These are phyloP conservation scores for Termitomyces sp. DNA, from an alignment of 768 basidiomycete genomes.

Conservation along the genomic window DNA sequence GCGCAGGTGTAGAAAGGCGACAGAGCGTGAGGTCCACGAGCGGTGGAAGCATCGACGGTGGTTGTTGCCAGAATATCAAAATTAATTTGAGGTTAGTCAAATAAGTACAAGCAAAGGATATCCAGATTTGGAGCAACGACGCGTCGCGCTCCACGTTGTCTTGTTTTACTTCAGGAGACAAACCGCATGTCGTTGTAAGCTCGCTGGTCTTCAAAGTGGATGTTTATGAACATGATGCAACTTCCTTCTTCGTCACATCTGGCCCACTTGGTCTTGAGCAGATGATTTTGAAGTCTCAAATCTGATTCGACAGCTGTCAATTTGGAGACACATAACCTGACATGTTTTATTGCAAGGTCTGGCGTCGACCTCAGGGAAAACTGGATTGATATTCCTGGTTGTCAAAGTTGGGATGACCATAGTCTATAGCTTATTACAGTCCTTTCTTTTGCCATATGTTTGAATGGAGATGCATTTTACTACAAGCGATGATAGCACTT, in stretches of 20 bases:
- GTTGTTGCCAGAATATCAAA: neutral
- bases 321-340: neutral
- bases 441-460: neutral
- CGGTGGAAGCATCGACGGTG: slow-evolving; percentile 19
- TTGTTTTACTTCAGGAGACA: neutral
- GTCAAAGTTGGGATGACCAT: too few species aligned
- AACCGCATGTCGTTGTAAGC: neutral
- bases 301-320: neutral
- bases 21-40: slow-evolving; percentile 22
- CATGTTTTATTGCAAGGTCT: neutral
- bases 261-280: neutral
- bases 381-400: too few species aligned
- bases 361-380: neutral
- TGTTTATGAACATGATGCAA: neutral
- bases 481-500: neutral
- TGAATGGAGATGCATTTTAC: neutral
- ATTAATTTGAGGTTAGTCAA: neutral
- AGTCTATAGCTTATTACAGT: neutral
- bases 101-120: neutral
- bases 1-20: slow-evolving; percentile 15
- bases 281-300: neutral
- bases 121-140: neutral
- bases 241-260: neutral
- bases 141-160: neutral
- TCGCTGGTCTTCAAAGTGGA: neutral